phyloP scores from a whole-genome alignment of 2,329 filamentous ascomycete genomes.

The Fonsecaea monophora region DNA sequence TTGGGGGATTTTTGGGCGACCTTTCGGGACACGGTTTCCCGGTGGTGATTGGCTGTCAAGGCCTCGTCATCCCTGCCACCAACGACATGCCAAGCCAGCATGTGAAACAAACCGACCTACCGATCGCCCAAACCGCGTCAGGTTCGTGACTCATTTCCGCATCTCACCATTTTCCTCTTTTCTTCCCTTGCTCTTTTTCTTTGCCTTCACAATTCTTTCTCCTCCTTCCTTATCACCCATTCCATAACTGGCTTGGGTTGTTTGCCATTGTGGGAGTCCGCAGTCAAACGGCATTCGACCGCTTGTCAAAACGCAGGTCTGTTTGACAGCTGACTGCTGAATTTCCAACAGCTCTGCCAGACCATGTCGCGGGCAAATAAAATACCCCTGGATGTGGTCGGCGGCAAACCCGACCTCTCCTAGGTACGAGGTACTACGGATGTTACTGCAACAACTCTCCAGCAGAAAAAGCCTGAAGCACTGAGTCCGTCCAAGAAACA shows the following conservation, averaged over 20 bases:
- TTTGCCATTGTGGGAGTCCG: background rate
- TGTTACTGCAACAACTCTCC: constrained; percentile 2
- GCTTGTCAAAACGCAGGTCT: background rate
- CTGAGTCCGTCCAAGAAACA: constrained; percentile 12
- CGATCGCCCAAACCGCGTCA: constrained; percentile 9
- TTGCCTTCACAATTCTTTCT: background rate
- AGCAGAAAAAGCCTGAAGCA: constrained; percentile 21
- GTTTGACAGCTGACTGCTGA: constrained; percentile 10
- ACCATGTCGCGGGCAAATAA: background rate
- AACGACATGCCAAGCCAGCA: constrained; percentile 24
- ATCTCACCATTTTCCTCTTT: constrained; percentile 18
- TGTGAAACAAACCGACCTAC: constrained; percentile 24
- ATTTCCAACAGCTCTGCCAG: background rate
- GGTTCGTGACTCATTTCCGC: constrained; percentile 27
- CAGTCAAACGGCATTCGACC: background rate
- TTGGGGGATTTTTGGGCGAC: constrained; percentile 9
- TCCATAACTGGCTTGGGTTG: background rate
- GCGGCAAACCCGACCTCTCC: constrained; percentile 14
- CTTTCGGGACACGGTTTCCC: constrained; percentile 19
- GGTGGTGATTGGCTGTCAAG: constrained; percentile 19
- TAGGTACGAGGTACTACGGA: too few relatives aligned
- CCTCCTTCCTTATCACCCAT: background rate
- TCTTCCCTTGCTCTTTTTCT: constrained; percentile 9
- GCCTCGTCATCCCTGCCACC: constrained; percentile 10
- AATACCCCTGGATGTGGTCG: background rate